Evolutionary conservation across 306 rosid species (phyloP).

Genomic region (Dalbergia cultrata): DNA sequence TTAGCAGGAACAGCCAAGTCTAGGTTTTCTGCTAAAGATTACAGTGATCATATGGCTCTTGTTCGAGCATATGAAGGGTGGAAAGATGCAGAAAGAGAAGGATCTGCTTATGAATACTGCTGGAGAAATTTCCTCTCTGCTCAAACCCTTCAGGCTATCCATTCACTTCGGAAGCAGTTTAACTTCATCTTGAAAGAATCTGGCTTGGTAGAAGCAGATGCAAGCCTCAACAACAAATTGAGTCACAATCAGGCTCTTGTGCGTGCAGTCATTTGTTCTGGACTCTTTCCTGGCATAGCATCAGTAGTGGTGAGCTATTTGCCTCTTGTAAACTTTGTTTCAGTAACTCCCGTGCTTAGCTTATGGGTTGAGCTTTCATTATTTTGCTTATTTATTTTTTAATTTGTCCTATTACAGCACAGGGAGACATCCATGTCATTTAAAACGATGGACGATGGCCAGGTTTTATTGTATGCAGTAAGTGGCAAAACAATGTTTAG

Average conservation of each 20-base stretch:
- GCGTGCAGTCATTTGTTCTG: constrained; percentile 93
- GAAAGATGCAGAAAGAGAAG: constrained; percentile 99
- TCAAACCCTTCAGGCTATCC: constrained; percentile 98
- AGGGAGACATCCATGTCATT: constrained; percentile 99
- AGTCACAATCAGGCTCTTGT: constrained; percentile 95
- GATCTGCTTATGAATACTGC: constrained; percentile 97
- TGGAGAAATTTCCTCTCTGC: constrained; percentile 98
- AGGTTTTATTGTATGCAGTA: constrained; percentile 92
- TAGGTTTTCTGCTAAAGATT: constrained; percentile 97
- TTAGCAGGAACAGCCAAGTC: constrained; percentile 97
- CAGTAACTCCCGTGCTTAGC: neutral
- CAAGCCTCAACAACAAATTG: constrained; percentile 71
- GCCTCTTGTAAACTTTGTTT: constrained; percentile 35
- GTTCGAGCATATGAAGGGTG: constrained; percentile 99
- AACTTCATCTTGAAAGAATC: constrained; percentile 88
- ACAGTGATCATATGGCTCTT: constrained; percentile 99
- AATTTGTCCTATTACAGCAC: constrained; percentile 68
- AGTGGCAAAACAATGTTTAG: constrained; percentile 43
- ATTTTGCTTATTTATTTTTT: constrained; percentile 40
- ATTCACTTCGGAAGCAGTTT: constrained; percentile 94
- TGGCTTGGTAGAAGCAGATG: constrained; percentile 81
- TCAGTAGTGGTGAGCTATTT: constrained; percentile 87
- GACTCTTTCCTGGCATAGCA: constrained; percentile 94
- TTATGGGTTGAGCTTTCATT: constrained; percentile 29
- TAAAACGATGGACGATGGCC: constrained; percentile 98